Percentiles rank a stretch among this genome's conserved stretches.
Evolutionary conservation across 306 rosid species (phyloP).

Genomic region (Trifolium pratense): DNA sequence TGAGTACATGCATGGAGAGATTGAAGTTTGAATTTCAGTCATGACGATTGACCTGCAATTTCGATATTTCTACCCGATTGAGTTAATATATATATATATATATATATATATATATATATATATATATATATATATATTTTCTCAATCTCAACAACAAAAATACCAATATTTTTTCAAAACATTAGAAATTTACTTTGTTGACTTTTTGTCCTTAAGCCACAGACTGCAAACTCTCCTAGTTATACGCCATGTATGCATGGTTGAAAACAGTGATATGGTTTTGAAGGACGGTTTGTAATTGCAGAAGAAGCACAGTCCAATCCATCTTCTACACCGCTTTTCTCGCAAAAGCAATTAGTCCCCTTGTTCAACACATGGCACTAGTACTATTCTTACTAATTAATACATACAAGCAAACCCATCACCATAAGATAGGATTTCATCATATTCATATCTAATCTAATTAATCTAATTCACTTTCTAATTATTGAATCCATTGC

Average conservation of each 20-base stretch:
- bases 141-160: too few species aligned
- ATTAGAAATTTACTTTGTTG: constrained; percentile 8
- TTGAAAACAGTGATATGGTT: constrained; percentile 31
- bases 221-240: constrained; percentile 41
- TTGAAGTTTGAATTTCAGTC: too few species aligned
- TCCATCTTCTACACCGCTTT: constrained; percentile 43
- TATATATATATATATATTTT: too few species aligned
- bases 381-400: neutral
- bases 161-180: too few species aligned
- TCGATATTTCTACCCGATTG: too few species aligned
- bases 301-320: constrained; percentile 42
- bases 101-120: too few species aligned
- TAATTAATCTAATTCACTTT: neutral
- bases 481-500: neutral
- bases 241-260: constrained; percentile 48
- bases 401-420: neutral
- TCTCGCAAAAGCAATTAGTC: constrained; percentile 35
- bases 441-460: neutral
- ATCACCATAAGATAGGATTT: neutral
- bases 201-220: constrained; percentile 35
- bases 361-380: constrained; percentile 36
- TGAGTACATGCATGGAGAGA: too few species aligned
- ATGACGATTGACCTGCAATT: too few species aligned
- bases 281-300: constrained; percentile 52
- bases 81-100: too few species aligned